Evolutionary conservation across 768 basidiomycete genomes (phyloP), one percentile per base, ranked within the genome.

Genomic region (Pulveroboletus sp.): DNA sequence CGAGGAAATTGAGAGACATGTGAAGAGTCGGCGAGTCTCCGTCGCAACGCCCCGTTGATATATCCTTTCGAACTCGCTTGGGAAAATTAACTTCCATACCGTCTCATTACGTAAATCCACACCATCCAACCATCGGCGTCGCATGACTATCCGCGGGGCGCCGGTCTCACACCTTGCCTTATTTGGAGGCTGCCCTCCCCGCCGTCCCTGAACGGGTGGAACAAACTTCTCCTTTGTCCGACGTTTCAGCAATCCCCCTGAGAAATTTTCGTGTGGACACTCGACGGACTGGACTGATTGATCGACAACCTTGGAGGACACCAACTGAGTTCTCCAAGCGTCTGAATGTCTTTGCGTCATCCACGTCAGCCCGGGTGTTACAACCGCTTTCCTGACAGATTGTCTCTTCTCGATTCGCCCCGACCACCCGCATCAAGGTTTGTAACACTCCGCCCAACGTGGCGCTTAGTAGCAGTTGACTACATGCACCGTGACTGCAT

Each of bases 1-100:
- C 14, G 42, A 51, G 44, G 40, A 49, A 53, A 23, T 68, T 65
- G n/a, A 60, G 47, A 37, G 65, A 65, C 67, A 74, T 68, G 49
- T 57, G 64, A 64, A 54, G 44, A 20, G 23, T 44, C 29, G 39
- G 45, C 20, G 38, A 24, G 29, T 45, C 47, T 44, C 56, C 62
- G 64, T 63, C 55, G 62, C 62, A 49, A 64, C 62, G 41, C 19
- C 41, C 17, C 29, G 36, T 36, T 45, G 55, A 67, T 69, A 68
- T 69, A 67, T 65, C 54, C 37, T 27, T 32, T 34, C n/a, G 17
- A 22, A 47, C 32, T 45, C 49, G 29, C 60, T 60, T 67, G 65
- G 63, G 65, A 67, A 68, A 48, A 41, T 41, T 2, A 43, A 41
- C 43, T 29, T 46, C 16, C 30, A 50, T 43, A 45, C 54, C 51